Conservation (phyloP, 148 eudicot species). For the Persicaria maculosa region DNA sequence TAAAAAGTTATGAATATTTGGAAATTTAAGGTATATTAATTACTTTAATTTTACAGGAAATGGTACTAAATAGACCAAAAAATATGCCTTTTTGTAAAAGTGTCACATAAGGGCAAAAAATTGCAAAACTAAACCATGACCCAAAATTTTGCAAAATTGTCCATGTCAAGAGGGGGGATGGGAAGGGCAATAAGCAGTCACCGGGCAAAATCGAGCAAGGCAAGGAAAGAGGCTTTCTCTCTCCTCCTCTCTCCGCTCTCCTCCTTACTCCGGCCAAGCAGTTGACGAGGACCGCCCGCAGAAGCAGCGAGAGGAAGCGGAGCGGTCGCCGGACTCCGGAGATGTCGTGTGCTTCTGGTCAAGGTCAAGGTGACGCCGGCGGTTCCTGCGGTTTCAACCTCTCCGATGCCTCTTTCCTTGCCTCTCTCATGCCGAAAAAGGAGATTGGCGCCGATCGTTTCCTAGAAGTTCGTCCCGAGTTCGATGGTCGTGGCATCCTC, state of each 20-base stretch:
- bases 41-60: too few relatives aligned
- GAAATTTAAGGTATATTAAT: too few relatives aligned
- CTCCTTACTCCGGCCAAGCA: slow-evolving; percentile 19
- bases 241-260: neutral
- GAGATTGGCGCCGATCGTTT: slow-evolving; percentile 91
- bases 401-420: slow-evolving; percentile 62
- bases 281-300: neutral
- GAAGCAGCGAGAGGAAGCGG: slow-evolving; percentile 21
- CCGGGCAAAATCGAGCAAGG: too few relatives aligned
- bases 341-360: slow-evolving; percentile 42
- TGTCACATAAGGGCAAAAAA: too few relatives aligned
- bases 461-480: slow-evolving; percentile 54
- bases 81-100: too few relatives aligned
- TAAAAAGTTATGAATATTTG: too few relatives aligned
- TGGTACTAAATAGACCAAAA: too few relatives aligned
- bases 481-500: slow-evolving; percentile 78
- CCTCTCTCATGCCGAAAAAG: slow-evolving; percentile 92
- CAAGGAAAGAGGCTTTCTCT: too few relatives aligned
- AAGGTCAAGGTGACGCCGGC: slow-evolving; percentile 33
- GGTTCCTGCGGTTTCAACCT: slow-evolving; percentile 45
- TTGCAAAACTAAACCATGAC: too few relatives aligned
- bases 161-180: too few relatives aligned
- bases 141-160: too few relatives aligned
- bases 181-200: too few relatives aligned
- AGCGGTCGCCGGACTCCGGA: slow-evolving; percentile 28